A percentile compares a stretch with the other conserved stretches of the same genome.
Evolutionary conservation across 805 yeast species (phyloP).

Genomic region (Candida arabinofermentans): DNA sequence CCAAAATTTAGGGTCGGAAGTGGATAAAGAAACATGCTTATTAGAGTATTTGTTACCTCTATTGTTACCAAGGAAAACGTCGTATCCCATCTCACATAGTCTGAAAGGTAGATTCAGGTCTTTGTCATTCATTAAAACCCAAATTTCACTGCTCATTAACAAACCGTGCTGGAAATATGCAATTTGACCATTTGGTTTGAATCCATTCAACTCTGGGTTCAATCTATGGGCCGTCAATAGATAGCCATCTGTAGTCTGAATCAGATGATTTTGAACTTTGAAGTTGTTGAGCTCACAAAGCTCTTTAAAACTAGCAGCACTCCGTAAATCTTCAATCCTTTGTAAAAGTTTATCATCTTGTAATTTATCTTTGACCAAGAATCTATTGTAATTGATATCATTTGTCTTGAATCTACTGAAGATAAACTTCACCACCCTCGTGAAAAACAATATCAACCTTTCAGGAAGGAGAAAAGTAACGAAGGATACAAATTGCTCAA

Average conservation of each 20-base stretch:
- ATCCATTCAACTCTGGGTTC: conserved; percentile 32
- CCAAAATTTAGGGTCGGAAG: conserved; percentile 62
- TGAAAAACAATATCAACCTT: conserved; percentile 20
- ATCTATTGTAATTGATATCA: conserved; percentile 22
- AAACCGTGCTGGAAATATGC: conserved; percentile 91
- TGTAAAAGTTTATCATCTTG: conserved; percentile 13
- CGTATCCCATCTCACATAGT: conserved; percentile 78
- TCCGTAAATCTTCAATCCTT: conserved; percentile 34
- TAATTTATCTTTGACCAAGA: conserved; percentile 11
- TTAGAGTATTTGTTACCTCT: conserved; percentile 90
- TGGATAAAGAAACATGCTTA: conserved; percentile 54
- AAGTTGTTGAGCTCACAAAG: conserved; percentile 70
- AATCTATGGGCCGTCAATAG: conserved; percentile 72
- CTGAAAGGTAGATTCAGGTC: conserved; percentile 64
- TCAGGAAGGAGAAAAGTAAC: conserved; percentile 26
- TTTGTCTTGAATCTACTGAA: conserved; percentile 18
- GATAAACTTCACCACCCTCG: conserved; percentile 17
- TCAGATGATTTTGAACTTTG: conserved; percentile 69
- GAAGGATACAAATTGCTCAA: conserved; percentile 24
- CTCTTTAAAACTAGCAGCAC: conserved; percentile 53
- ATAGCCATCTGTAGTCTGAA: conserved; percentile 73
- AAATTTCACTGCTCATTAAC: conserved; percentile 81
- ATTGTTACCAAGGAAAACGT: conserved; percentile 92
- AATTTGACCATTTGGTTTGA: conserved; percentile 39
- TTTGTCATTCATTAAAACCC: conserved; percentile 37